phyloP scores from a whole-genome alignment of 768 basidiomycete genomes.

The Leucocoprinus birnbaumii region DNA sequence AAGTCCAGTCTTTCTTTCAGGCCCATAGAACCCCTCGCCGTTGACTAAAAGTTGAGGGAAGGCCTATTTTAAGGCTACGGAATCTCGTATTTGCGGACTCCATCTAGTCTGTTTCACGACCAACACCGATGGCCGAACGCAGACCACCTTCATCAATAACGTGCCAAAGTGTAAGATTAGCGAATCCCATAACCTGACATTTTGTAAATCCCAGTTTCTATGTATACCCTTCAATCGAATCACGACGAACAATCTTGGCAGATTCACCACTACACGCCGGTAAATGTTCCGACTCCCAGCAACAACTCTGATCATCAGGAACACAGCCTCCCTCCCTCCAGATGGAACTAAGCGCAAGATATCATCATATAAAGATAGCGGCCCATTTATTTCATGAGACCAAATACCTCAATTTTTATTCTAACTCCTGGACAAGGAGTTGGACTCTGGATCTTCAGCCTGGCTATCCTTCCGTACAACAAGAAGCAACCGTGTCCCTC shows the following conservation, averaged over 20 bases:
- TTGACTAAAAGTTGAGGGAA: too few species aligned
- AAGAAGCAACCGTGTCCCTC: too few species aligned
- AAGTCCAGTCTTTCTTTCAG: not conserved
- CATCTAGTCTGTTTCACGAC: not conserved
- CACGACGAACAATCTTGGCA: constrained; percentile 11
- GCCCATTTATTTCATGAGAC: constrained; percentile 4
- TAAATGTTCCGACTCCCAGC: constrained; percentile 11
- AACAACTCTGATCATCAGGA: constrained; percentile 9
- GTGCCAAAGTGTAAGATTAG: constrained; percentile 13
- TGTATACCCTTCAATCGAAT: constrained; percentile 7
- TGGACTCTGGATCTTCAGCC: not conserved
- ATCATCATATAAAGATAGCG: constrained; percentile 8
- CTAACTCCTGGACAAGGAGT: not conserved
- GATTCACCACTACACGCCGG: constrained; percentile 6
- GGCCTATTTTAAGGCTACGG: too few species aligned
- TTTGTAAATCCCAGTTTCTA: constrained; percentile 11
- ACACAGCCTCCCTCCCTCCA: constrained; percentile 10
- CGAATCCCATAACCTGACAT: constrained; percentile 9
- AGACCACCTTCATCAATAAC: not conserved
- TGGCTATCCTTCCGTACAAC: too few species aligned
- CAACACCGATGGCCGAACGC: not conserved
- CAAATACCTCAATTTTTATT: not conserved
- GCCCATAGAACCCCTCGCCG: too few species aligned
- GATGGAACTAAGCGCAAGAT: constrained; percentile 8
- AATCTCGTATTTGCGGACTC: not conserved